These are phyloP conservation scores for Mycena rebaudengoi DNA, from an alignment of 768 basidiomycete species.

Conservation along the genomic window DNA sequence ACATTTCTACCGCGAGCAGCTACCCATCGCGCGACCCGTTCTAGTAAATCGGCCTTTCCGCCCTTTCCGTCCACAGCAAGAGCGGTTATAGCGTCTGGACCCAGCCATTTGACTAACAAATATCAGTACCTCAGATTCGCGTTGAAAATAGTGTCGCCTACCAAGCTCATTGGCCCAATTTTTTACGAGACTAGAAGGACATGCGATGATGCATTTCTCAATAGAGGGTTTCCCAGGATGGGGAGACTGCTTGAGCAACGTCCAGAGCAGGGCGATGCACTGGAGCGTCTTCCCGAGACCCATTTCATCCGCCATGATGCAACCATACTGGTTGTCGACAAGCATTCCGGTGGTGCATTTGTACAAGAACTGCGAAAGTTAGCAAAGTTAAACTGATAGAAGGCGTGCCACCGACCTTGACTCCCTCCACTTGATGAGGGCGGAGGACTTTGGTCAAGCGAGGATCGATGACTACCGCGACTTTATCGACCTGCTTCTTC, in stretches of 20 bases:
- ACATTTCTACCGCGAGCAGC: constrained; percentile 88
- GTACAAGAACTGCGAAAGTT: constrained; percentile 81
- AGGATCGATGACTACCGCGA: constrained; percentile 97
- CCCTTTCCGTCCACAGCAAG: constrained; percentile 94
- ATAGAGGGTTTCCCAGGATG: constrained; percentile 86
- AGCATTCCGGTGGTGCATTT: constrained; percentile 94
- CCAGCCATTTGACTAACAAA: constrained; percentile 90
- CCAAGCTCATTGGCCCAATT: constrained; percentile 99
- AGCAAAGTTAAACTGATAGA: constrained; percentile 8
- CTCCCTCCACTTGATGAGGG: constrained; percentile 98
- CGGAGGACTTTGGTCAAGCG: constrained; percentile 85
- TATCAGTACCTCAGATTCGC: neutral
- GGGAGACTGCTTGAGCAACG: constrained; percentile 94
- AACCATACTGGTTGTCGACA: constrained; percentile 89
- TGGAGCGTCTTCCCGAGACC: constrained; percentile 95
- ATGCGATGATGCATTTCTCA: constrained; percentile 97
- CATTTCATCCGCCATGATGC: constrained; percentile 99
- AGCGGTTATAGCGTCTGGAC: constrained; percentile 81
- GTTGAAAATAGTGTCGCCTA: constrained; percentile 43
- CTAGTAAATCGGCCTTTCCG: constrained; percentile 80
- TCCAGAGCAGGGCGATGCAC: constrained; percentile 96
- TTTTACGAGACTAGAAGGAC: constrained; percentile 95
- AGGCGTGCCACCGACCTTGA: constrained; percentile 70
- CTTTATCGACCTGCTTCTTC: constrained; percentile 75
- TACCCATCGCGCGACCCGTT: constrained; percentile 88